Evolutionary conservation across 2,329 filamentous ascomycete species (phyloP), one percentile per base, ranked within the genome.

Genomic region (Apiospora saccharicola): DNA sequence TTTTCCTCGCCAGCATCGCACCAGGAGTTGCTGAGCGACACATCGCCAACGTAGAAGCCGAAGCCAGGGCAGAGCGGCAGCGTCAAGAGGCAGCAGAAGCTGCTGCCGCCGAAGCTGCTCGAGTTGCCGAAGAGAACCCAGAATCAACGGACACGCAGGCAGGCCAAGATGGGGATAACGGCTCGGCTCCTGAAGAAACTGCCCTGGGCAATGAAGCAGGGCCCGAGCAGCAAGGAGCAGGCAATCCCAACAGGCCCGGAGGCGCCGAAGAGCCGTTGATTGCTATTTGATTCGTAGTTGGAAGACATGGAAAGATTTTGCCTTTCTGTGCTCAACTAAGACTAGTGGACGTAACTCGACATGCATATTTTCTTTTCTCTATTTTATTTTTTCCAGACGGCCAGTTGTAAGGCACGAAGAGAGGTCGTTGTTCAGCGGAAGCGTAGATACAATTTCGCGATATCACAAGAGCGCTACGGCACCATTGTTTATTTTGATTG

Each of bases 11-110:
- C 26, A 92, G 90, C 78, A 86, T 92, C 73, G 89, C 90, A 1
- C 90, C 90, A 0, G 90, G 90, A 13, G 86, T 92, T 34, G 90
- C 90, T 0, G 90, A 92, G 80, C 83, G 90, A 68, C 90, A 92
- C 74, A 91, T 92, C 73, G 88, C 87, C 34, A 85, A 88, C 64
- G 79, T 90, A 2, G 88, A 90, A 75, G 87, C 86, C 4, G 85
- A 88, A 71, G 68, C 68, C n/a, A 70, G 68, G 37, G 68, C 68
- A 19, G 68, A 70, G 41, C 46, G 47, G 47, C 46, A 57, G 22
- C 68, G 68, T 6, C 46, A 53, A 19, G 68, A 70, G 47, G 47
- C 47, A 22, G 46, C 26, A 8, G 68, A 70, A 26, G 47, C 68
- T 24, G 47, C 46, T 7, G 47, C 47, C 19, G 68, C 47, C 24